Conservation (phyloP, 257 asterid species). For the Penstemon barbatus region DNA sequence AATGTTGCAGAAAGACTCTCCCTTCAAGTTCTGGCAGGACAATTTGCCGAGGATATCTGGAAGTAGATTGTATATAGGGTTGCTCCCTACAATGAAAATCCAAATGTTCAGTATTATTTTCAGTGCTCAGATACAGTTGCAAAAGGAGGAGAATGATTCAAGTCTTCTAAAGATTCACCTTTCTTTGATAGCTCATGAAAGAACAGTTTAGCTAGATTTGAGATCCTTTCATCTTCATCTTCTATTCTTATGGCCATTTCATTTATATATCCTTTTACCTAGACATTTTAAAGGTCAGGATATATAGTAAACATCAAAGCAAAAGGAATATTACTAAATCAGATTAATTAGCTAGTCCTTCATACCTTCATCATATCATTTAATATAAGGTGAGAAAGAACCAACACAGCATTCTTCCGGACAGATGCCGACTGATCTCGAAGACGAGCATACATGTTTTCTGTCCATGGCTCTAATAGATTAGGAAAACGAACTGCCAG, state of each 20-base stretch:
- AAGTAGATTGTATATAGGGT: constrained; percentile 91
- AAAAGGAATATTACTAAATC: constrained; percentile 18
- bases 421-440: constrained; percentile 80
- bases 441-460: constrained; percentile 90
- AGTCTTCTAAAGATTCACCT: constrained; percentile 47
- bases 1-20: constrained; percentile 85
- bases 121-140: constrained; percentile 10
- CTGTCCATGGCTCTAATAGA: constrained; percentile 98
- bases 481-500: constrained; percentile 96
- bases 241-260: constrained; percentile 91
- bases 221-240: constrained; percentile 88
- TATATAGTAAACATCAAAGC: constrained; percentile 26
- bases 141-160: constrained; percentile 3
- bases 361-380: constrained; percentile 99
- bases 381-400: constrained; percentile 93
- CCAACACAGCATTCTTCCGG: constrained; percentile 88
- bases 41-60: constrained; percentile 95
- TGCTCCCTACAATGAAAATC: constrained; percentile 64
- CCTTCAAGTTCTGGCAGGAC: constrained; percentile 69
- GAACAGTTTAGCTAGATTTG: constrained; percentile 83
- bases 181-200: constrained; percentile 91
- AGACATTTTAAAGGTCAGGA: constrained; percentile 22
- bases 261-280: constrained; percentile 94
- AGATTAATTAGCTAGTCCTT: constrained; percentile 25
- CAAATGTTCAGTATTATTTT: constrained; percentile 23